A percentile compares a stretch with the other conserved stretches of the same genome.
Evolutionary conservation across 2,329 filamentous ascomycete genomes (phyloP).

Genomic region (Ophiocordyceps camponoti-floridani): DNA sequence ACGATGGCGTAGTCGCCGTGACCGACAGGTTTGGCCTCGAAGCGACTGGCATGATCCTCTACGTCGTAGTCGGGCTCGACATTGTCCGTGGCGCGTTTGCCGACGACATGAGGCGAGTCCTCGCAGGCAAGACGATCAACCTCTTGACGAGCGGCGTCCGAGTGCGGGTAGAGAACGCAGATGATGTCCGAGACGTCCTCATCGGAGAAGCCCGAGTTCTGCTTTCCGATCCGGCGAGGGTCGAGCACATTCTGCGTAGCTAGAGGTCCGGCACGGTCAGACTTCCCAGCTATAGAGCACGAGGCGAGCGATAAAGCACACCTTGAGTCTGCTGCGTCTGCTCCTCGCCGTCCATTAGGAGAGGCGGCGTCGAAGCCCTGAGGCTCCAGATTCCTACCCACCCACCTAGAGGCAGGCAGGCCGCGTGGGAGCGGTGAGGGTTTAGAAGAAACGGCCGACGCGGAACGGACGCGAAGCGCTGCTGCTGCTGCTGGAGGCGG

Average conservation of each 20-base stretch:
- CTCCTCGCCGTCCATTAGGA: constrained; percentile 26
- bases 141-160: constrained; percentile 52
- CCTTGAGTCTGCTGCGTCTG: constrained; percentile 23
- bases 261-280: background rate
- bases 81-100: constrained; percentile 27
- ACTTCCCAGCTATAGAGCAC: no score
- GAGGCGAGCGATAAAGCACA: constrained; percentile 3
- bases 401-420: no score
- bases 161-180: constrained; percentile 70
- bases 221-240: constrained; percentile 59
- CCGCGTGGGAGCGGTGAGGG: no score
- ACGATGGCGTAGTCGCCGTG: constrained; percentile 52
- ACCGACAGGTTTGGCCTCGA: constrained; percentile 24
- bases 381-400: no score
- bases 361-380: constrained; percentile 4
- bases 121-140: constrained; percentile 34
- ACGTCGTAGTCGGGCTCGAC: constrained; percentile 31
- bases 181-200: constrained; percentile 77
- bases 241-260: constrained; percentile 39
- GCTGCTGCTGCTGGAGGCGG: background rate
- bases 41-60: constrained; percentile 30
- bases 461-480: background rate
- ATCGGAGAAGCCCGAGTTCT: constrained; percentile 67
- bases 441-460: no score
- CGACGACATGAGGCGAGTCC: constrained; percentile 29